Evolutionary conservation across 345 rosid genomes (phyloP).

Genomic region (Hibiscus tridactylites): DNA sequence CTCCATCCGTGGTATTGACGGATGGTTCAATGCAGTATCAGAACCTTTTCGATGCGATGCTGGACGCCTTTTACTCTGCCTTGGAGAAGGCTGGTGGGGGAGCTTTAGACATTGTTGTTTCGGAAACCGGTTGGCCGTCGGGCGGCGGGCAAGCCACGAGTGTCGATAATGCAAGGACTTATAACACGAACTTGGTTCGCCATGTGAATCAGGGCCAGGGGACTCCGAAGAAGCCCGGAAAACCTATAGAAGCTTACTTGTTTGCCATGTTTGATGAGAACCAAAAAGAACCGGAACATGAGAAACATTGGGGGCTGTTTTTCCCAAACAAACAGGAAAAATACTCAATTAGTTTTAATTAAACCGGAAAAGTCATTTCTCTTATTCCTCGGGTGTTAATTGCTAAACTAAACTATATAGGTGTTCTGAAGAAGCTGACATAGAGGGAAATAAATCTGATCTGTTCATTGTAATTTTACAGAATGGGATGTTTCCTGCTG

Average conservation of each 20-base stretch:
- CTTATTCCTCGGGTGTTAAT: not conserved
- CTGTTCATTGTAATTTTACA: no score
- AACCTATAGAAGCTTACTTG: slow-evolving; percentile 19
- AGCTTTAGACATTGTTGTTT: slow-evolving; percentile 15
- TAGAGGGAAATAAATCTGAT: no score
- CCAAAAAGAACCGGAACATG: not conserved
- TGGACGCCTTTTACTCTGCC: slow-evolving; percentile 15
- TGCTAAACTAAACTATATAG: not conserved
- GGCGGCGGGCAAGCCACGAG: slow-evolving; percentile 7
- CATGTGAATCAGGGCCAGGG: slow-evolving; percentile 16
- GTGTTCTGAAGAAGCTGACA: no score
- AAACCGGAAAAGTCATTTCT: not conserved
- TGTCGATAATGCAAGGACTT: slow-evolving; percentile 20
- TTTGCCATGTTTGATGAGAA: slow-evolving; percentile 25
- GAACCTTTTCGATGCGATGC: slow-evolving; percentile 10
- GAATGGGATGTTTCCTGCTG: no score
- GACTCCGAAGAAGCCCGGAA: slow-evolving; percentile 23
- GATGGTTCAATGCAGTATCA: slow-evolving; percentile 16
- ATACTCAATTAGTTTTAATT: not conserved
- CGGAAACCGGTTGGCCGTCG: slow-evolving; percentile 28
- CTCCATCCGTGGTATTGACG: slow-evolving; percentile 22
- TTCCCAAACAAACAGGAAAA: not conserved
- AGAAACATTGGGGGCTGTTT: slow-evolving; percentile 12
- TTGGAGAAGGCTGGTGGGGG: slow-evolving; percentile 18
- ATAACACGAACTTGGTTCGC: slow-evolving; percentile 11